Evolutionary conservation across 140 eudicot species (phyloP).

Genomic region (Cichorium intybus): DNA sequence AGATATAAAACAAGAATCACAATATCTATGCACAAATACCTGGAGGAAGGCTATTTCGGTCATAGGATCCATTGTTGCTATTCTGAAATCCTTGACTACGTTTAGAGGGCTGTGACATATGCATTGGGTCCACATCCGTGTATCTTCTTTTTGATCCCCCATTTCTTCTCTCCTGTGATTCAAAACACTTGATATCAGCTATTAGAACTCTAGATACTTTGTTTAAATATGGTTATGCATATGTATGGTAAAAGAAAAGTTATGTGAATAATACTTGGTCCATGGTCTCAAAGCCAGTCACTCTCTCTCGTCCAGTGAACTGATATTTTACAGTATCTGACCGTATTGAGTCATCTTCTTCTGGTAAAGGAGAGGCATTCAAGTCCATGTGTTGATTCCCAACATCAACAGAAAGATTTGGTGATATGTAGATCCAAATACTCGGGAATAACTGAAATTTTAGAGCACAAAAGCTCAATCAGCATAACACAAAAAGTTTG

Average conservation of each 20-base stretch:
- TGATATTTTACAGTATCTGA: conserved; percentile 25
- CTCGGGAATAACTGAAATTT: conserved; percentile 19
- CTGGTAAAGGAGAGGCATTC: conserved; percentile 51
- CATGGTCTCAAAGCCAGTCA: conserved; percentile 25
- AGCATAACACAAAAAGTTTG: conserved; percentile 4
- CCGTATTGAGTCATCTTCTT: conserved; percentile 42
- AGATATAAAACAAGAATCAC: neutral
- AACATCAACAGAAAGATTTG: conserved; percentile 30
- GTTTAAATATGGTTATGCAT: conserved; percentile 20
- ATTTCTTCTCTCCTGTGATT: conserved; percentile 35
- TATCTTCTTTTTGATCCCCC: conserved; percentile 46
- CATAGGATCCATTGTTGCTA: conserved; percentile 34
- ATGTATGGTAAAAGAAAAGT: neutral
- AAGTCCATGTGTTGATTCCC: conserved; percentile 52
- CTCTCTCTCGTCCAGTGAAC: conserved; percentile 31
- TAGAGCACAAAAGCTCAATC: conserved; percentile 12
- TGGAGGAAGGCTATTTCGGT: conserved; percentile 47
- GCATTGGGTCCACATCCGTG: conserved; percentile 35
- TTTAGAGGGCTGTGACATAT: conserved; percentile 36
- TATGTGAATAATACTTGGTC: conserved; percentile 33
- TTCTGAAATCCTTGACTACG: conserved; percentile 27
- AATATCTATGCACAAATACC: conserved; percentile 14
- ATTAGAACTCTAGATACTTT: conserved; percentile 5
- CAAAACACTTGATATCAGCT: conserved; percentile 8
- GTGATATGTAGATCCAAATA: conserved; percentile 15